Percentiles rank a stretch among this genome's conserved stretches.
Evolutionary conservation across 768 basidiomycete genomes (phyloP).

Genomic region (Rhizopogon salebrosus): DNA sequence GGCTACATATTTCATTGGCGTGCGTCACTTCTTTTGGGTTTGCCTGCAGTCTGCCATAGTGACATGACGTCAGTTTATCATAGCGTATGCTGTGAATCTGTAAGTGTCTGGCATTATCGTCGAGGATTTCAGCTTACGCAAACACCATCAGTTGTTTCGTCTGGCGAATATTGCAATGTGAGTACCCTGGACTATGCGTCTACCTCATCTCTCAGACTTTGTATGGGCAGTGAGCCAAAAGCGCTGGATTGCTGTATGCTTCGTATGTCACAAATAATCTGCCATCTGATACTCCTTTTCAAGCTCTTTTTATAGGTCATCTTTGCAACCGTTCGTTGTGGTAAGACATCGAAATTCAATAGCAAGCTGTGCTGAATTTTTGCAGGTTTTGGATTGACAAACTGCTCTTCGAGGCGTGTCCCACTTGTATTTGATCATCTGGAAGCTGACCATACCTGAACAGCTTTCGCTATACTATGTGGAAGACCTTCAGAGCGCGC

Average conservation of each 20-base stretch:
- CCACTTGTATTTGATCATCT: too few species aligned
- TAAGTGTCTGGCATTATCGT: background rate
- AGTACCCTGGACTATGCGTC: background rate
- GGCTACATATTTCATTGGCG: constrained; percentile 7
- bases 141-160: constrained; percentile 9
- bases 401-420: constrained; percentile 1
- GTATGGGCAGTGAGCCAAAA: constrained; percentile 8
- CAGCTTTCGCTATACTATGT: constrained; percentile 6
- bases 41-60: background rate
- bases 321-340: constrained; percentile 8
- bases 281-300: too few species aligned
- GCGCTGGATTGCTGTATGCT: constrained; percentile 4
- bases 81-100: constrained; percentile 4
- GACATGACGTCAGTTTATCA: background rate
- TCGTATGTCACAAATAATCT: constrained; percentile 4
- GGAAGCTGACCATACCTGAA: background rate
- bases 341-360: background rate
- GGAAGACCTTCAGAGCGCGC: background rate
- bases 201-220: background rate
- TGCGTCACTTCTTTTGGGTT: background rate
- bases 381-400: constrained; percentile 7
- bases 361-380: background rate
- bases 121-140: background rate
- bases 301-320: background rate
- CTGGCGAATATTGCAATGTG: constrained; percentile 16